phyloP scores from a whole-genome alignment of 2,329 filamentous ascomycete genomes.

The Dichotomopilus funicola region DNA sequence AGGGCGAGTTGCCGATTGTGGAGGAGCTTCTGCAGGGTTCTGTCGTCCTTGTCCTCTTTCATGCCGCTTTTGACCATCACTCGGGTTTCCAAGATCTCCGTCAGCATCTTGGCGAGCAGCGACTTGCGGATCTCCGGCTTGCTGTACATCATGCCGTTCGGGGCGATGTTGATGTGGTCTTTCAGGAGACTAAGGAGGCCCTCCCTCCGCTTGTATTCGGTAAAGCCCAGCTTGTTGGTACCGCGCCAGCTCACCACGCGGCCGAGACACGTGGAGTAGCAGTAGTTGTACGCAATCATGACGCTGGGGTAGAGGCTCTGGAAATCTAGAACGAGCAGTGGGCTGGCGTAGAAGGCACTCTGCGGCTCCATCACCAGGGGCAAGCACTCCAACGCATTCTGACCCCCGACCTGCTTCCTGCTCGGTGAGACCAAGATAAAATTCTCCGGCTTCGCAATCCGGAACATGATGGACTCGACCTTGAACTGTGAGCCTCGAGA shows the following conservation, averaged over 20 bases:
- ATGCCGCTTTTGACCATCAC: constrained; percentile 98
- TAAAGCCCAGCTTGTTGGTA: constrained; percentile 89
- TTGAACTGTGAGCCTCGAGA: constrained; percentile 96
- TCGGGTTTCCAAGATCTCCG: constrained; percentile 89
- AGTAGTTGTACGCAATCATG: constrained; percentile 99
- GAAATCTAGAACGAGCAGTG: constrained; percentile 87
- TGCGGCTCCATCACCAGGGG: constrained; percentile 97
- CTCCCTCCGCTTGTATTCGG: constrained; percentile 72
- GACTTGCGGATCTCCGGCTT: constrained; percentile 83
- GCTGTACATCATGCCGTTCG: constrained; percentile 94
- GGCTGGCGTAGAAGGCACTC: constrained; percentile 87
- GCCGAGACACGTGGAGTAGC: constrained; percentile 93
- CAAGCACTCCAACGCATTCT: constrained; percentile 90
- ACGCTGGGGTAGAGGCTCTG: constrained; percentile 94
- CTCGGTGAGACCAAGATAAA: constrained; percentile 86
- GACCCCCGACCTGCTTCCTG: constrained; percentile 82
- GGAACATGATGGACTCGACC: constrained; percentile 97
- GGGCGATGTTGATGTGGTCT: constrained; percentile 83
- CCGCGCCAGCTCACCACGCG: constrained; percentile 84
- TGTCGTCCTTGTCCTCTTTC: constrained; percentile 89
- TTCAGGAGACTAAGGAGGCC: constrained; percentile 70
- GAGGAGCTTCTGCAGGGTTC: constrained; percentile 72
- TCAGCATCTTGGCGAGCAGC: constrained; percentile 89
- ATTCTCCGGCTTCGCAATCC: constrained; percentile 95
- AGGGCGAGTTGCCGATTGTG: constrained; percentile 92